Conservation (phyloP, 225 moss, liverwort and hornwort genomes). For the Straminergon stramineum region DNA sequence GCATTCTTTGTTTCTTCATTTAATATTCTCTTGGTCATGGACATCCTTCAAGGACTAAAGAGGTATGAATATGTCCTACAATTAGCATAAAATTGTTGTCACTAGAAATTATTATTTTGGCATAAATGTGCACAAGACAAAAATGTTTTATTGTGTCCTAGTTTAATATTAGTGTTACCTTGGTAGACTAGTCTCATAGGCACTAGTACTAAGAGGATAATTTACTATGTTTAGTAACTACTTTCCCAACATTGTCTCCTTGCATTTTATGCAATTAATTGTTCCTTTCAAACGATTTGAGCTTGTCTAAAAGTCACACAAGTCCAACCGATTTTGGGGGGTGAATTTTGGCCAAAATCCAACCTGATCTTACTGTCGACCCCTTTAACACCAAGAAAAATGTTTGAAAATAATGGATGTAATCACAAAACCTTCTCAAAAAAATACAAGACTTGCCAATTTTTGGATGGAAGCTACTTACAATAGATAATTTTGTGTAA, state of each 20-base stretch:
- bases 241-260: background rate
- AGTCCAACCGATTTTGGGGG: background rate
- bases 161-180: background rate
- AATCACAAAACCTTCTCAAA: background rate
- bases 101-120: background rate
- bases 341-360: background rate
- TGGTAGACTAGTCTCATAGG: background rate
- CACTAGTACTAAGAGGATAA: background rate
- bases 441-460: background rate
- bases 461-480: background rate
- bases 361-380: rapidly evolving
- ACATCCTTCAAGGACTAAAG: no score
- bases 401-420: background rate
- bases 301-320: rapidly evolving
- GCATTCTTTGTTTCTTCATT: no score
- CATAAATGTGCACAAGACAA: background rate
- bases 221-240: rapidly evolving
- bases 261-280: background rate
- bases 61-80: background rate
- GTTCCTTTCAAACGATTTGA: rapidly evolving
- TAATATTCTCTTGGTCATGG: no score
- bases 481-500: background rate
- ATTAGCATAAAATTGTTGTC: background rate
- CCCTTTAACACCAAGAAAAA: no score
- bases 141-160: background rate